A percentile compares a stretch with the other conserved stretches of the same genome.
Evolutionary conservation across 495 filamentous ascomycete species (phyloP).

Genomic region (Penicillium egyptiacum): DNA sequence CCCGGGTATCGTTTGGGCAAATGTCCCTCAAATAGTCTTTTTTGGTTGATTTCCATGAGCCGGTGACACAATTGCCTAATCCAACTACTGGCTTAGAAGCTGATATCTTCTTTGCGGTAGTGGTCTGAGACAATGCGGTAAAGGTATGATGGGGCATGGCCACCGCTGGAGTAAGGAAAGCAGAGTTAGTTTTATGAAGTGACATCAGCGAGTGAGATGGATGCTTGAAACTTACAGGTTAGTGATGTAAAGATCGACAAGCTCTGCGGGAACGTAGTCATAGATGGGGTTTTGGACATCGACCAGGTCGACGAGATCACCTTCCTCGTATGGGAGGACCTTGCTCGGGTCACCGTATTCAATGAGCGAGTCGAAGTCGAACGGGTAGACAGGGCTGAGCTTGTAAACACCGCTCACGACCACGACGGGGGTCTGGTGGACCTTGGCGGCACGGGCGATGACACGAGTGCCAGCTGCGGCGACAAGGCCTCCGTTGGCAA

Average conservation of each 20-base stretch:
- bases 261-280: conserved; percentile 78
- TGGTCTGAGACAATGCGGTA: conserved; percentile 81
- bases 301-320: conserved; percentile 69
- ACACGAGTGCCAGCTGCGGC: conserved; percentile 74
- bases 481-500: conserved; percentile 80
- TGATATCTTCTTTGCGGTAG: conserved; percentile 79
- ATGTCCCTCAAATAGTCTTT: conserved; percentile 7
- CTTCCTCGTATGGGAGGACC: conserved; percentile 71
- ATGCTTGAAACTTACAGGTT: conserved; percentile 68
- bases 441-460: conserved; percentile 78
- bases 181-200: conserved; percentile 23
- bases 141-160: conserved; percentile 76
- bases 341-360: conserved; percentile 78
- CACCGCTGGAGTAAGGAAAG: conserved; percentile 54
- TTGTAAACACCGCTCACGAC: conserved; percentile 86
- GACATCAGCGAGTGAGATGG: neutral
- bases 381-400: conserved; percentile 83
- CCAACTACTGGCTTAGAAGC: conserved; percentile 41
- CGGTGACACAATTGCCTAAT: conserved; percentile 6
- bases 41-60: conserved; percentile 5
- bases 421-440: conserved; percentile 77
- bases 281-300: conserved; percentile 78
- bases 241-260: conserved; percentile 87
- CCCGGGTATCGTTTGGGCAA: conserved; percentile 29
- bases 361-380: conserved; percentile 71